These are phyloP conservation scores for Westerdykella sp. DNA, from an alignment of 2,329 filamentous ascomycete genomes.

Conservation along the genomic window DNA sequence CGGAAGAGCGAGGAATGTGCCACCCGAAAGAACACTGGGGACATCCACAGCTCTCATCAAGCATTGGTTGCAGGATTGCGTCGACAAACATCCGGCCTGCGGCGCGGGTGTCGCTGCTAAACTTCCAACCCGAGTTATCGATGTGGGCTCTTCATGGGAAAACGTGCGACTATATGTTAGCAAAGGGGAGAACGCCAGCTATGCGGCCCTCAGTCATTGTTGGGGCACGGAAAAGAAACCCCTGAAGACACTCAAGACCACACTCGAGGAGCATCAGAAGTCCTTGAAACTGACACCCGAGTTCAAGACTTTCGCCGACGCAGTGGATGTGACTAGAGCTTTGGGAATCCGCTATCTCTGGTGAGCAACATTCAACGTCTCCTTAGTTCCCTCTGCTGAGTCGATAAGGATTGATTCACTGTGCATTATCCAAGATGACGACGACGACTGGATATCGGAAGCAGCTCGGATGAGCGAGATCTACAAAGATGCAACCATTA, in stretches of 20 bases:
- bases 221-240: neutral
- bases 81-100: neutral
- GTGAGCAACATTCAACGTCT: neutral
- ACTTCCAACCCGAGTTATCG: neutral
- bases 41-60: neutral
- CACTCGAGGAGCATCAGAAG: neutral
- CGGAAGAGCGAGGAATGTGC: neutral
- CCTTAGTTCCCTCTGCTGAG: neutral
- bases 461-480: constrained; percentile 14
- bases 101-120: neutral
- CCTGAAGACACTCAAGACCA: neutral
- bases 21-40: neutral
- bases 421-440: constrained; percentile 19
- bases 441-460: constrained; percentile 38
- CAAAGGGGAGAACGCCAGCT: neutral
- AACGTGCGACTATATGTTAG: neutral
- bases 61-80: neutral
- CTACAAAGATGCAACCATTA: neutral
- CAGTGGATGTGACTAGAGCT: neutral
- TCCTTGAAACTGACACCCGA: neutral
- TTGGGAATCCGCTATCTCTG: neutral
- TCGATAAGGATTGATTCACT: neutral
- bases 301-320: neutral
- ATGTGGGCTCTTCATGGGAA: neutral
- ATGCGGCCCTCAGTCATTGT: neutral